Evolutionary conservation across 2,329 filamentous ascomycete genomes (phyloP).

Genomic region (Xylariaceae sp.): DNA sequence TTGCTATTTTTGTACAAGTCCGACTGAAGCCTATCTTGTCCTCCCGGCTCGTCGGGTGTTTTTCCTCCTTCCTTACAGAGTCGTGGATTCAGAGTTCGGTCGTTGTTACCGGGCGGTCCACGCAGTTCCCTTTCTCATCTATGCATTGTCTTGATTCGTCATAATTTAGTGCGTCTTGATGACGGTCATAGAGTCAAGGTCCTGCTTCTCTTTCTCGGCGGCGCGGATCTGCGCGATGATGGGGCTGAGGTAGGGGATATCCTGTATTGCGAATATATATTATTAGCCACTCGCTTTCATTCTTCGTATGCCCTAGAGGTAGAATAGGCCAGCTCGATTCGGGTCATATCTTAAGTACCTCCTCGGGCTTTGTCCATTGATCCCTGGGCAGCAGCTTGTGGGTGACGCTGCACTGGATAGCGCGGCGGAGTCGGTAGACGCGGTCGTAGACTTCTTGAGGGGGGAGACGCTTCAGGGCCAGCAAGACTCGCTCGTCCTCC

Average conservation of each 20-base stretch:
- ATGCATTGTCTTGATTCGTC: background rate
- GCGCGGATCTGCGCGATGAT: conserved; percentile 47
- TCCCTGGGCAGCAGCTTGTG: conserved; percentile 60
- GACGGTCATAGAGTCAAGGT: conserved; percentile 31
- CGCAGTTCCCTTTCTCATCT: background rate
- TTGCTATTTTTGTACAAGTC: conserved; percentile 23
- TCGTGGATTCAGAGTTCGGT: background rate
- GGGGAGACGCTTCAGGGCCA: conserved; percentile 83
- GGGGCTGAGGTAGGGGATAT: conserved; percentile 49
- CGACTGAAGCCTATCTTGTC: background rate
- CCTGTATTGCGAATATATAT: conserved; percentile 31
- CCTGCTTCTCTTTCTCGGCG: conserved; percentile 47
- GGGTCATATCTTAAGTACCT: conserved; percentile 34
- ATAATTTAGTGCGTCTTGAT: conserved; percentile 27
- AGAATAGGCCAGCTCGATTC: background rate
- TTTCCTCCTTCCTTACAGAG: background rate
- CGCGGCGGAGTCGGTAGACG: conserved; percentile 92
- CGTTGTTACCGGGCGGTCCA: background rate
- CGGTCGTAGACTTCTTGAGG: conserved; percentile 93
- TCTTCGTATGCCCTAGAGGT: background rate
- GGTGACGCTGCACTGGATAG: conserved; percentile 68
- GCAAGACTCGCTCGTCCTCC: conserved; percentile 80
- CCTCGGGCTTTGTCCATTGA: conserved; percentile 54
- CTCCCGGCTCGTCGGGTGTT: too few relatives aligned
- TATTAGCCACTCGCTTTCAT: background rate